Conservation (phyloP, 345 rosid species). For the Passiflora organensis region DNA sequence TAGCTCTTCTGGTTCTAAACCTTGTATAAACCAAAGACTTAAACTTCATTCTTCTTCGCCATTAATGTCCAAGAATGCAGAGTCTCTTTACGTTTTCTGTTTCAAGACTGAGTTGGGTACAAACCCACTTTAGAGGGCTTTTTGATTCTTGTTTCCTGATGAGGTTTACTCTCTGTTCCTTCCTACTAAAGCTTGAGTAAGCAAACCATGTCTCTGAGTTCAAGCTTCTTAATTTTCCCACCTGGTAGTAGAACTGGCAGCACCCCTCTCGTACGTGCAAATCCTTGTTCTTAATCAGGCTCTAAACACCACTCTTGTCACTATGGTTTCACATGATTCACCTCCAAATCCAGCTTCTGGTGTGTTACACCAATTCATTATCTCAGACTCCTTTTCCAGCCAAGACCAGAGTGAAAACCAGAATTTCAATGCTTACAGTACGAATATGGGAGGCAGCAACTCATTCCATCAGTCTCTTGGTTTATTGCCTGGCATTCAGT, state of each 20-base stretch:
- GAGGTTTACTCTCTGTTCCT: not conserved
- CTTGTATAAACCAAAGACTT: no score
- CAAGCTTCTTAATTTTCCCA: not conserved
- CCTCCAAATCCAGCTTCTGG: slow-evolving; percentile 29
- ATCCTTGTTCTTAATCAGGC: not conserved
- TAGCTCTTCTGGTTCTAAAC: no score
- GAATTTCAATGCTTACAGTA: slow-evolving; percentile 31
- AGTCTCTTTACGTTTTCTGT: no score
- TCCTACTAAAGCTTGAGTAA: not conserved
- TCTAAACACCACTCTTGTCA: not conserved
- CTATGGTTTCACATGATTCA: slow-evolving; percentile 41
- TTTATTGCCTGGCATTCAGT: slow-evolving; percentile 35
- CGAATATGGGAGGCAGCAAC: slow-evolving; percentile 31
- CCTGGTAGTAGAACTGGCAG: slow-evolving; percentile 24
- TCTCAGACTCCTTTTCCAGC: slow-evolving; percentile 24
- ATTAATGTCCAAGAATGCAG: no score
- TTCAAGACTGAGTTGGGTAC: no score
- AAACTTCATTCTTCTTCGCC: no score
- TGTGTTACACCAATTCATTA: slow-evolving; percentile 34
- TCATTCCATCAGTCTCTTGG: slow-evolving; percentile 36
- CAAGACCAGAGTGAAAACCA: slow-evolving; percentile 39
- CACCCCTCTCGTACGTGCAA: not conserved
- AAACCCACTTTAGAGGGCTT: no score
- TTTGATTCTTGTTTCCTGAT: no score
- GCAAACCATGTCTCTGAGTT: not conserved